Evolutionary conservation across 2,329 filamentous ascomycete genomes (phyloP), one percentile per base, ranked within the genome.

Genomic region (Paecilomyces niveus): DNA sequence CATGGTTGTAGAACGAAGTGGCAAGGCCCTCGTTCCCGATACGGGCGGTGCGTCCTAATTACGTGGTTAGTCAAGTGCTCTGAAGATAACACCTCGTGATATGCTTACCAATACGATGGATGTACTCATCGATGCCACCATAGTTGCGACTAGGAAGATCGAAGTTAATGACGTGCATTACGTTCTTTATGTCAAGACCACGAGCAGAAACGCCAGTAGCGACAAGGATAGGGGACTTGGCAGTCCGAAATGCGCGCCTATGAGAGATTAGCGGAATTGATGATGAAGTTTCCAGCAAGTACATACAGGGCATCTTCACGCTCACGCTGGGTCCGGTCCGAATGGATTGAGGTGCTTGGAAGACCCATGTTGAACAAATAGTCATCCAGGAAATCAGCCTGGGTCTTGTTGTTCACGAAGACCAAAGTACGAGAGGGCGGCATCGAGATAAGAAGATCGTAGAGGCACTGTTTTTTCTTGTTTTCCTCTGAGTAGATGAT

Each of bases 121-220:
- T 86, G 67, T 97, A 99, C 72, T 97, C 94, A 54, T 90, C 86
- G 58, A 97, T 96, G 1, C 92, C 93, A n/a, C 91, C 92, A 65
- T 93, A 83, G 0, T 85, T 79, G 51, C 80, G 76, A 4, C 81
- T 85, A 0, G 93, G 93, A 1, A 97, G 79, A 61, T 97, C 92
- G 66, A 87, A 97, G 76, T 99, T 97, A 81, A 99, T 88, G 60
- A 99, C 89, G 63, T 96, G 91, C 78, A 87, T 85, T 5, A 97
- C 88, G 63, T 94, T 91, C 59, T 85, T 85, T 35, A 97, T 88
- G 65, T 97, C 92, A 33, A 97, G 86, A 6, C 94, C 94, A 66
- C 94, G 91, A 68, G 91, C 89, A 55, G 89, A 87, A 55, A 99
- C 84, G 54, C 90, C 90, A 22, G 93, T 97, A 10, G 93, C 86